A percentile compares a stretch with the other conserved stretches of the same genome.
Conservation (phyloP, 2,329 filamentous ascomycete species). For the Neonectria sp. region DNA sequence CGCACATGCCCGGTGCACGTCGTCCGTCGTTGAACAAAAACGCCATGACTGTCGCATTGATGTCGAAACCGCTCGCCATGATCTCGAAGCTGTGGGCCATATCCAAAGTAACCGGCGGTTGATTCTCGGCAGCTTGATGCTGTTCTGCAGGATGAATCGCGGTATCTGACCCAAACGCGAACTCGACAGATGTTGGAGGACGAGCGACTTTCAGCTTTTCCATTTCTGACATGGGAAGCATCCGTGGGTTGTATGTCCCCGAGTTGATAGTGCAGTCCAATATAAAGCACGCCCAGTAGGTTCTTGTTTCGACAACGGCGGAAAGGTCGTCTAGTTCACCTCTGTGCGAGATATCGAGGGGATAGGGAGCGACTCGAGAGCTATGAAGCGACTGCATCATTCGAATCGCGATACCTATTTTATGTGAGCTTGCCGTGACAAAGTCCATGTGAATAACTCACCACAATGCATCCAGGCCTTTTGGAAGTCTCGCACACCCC, state of each 20-base stretch:
- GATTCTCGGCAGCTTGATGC: background rate
- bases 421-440: background rate
- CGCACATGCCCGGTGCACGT: constrained; percentile 56
- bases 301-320: constrained; percentile 54
- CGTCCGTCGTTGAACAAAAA: constrained; percentile 61
- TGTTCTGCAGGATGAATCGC: background rate
- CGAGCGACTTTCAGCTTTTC: constrained; percentile 51
- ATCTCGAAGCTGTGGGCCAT: constrained; percentile 49
- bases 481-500: constrained; percentile 59
- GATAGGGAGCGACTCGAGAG: constrained; percentile 35
- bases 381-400: constrained; percentile 47
- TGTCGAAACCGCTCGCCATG: constrained; percentile 60
- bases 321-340: constrained; percentile 32
- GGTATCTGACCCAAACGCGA: constrained; percentile 54
- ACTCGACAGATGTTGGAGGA: constrained; percentile 54
- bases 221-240: constrained; percentile 55
- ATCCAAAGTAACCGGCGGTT: constrained; percentile 18
- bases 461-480: constrained; percentile 60
- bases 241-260: constrained; percentile 56
- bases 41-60: constrained; percentile 58
- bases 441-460: background rate
- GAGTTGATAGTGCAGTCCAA: constrained; percentile 62
- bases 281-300: constrained; percentile 63
- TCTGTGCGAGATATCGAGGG: constrained; percentile 34
- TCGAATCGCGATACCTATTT: constrained; percentile 40